Conservation (phyloP, 2,329 filamentous ascomycete species). For the Phaeomoniella chlamydospora region DNA sequence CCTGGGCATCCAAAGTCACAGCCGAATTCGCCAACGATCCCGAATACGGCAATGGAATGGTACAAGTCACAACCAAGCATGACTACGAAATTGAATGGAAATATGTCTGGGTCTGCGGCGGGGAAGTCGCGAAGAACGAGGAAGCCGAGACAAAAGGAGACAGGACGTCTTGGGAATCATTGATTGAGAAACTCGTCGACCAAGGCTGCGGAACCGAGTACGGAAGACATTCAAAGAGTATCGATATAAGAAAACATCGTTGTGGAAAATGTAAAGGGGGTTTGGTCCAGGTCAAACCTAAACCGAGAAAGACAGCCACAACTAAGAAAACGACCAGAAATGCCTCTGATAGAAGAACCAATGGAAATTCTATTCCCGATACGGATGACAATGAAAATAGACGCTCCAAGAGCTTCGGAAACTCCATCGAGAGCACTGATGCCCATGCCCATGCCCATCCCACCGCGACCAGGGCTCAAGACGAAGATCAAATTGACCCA, state of each 20-base stretch:
- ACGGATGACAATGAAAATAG: too few relatives aligned
- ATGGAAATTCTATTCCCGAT: too few relatives aligned
- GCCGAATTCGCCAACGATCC: slow-evolving; percentile 38
- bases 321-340: too few relatives aligned
- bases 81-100: slow-evolving; percentile 83
- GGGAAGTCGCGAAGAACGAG: slow-evolving; percentile 40
- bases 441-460: too few relatives aligned
- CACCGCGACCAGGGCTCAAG: too few relatives aligned
- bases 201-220: slow-evolving; percentile 53
- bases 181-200: slow-evolving; percentile 6
- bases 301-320: slow-evolving; percentile 37
- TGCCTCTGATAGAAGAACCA: too few relatives aligned
- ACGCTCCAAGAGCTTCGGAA: too few relatives aligned
- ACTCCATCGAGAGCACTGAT: too few relatives aligned
- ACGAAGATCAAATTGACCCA: too few relatives aligned
- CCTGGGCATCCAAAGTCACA: slow-evolving; percentile 19
- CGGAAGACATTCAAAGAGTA: slow-evolving; percentile 73
- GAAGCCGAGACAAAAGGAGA: slow-evolving; percentile 83
- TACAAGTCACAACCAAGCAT: slow-evolving; percentile 81
- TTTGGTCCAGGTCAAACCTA: slow-evolving; percentile 66
- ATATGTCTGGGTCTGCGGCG: slow-evolving; percentile 67
- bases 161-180: slow-evolving; percentile 79
- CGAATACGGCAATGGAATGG: slow-evolving; percentile 36
- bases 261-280: slow-evolving; percentile 63
- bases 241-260: slow-evolving; percentile 55